Percentiles rank a stretch among this genome's conserved stretches.
Evolutionary conservation across 495 filamentous ascomycete genomes (phyloP).

Genomic region (Darksidea phi): DNA sequence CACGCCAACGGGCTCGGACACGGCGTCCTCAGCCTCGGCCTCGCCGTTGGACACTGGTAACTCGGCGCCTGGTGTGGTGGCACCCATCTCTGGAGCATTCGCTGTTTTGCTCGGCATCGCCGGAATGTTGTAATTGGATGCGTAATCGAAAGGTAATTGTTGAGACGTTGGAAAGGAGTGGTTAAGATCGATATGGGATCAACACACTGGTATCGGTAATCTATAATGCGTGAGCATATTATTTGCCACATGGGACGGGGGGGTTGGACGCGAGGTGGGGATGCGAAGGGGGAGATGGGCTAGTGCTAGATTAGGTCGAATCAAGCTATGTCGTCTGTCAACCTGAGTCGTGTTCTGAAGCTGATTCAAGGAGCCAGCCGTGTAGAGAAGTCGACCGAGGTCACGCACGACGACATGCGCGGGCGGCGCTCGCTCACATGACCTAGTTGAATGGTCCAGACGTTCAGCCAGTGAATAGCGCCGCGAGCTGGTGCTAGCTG

Average conservation of each 20-base stretch:
- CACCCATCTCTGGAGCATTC: slow-evolving; percentile 24
- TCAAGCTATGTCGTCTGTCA: background rate
- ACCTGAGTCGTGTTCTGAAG: no score
- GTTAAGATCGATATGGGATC: background rate
- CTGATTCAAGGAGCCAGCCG: no score
- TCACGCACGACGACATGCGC: no score
- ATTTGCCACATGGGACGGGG: no score
- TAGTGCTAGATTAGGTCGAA: background rate
- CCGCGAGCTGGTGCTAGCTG: no score
- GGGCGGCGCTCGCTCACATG: no score
- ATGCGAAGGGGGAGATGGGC: background rate
- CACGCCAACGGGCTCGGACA: slow-evolving; percentile 4
- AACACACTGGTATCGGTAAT: slow-evolving; percentile 9
- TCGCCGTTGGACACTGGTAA: slow-evolving; percentile 19
- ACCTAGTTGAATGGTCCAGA: no score
- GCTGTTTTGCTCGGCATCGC: slow-evolving; percentile 30
- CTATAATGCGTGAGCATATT: slow-evolving; percentile 5
- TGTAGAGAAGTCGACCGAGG: no score
- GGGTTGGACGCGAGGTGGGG: no score
- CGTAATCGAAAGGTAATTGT: background rate
- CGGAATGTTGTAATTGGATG: slow-evolving; percentile 31
- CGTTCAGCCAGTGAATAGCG: no score
- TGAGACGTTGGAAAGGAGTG: no score
- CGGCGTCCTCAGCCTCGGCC: slow-evolving; percentile 4
- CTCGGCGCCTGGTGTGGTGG: slow-evolving; percentile 7